phyloP scores from a whole-genome alignment of 768 basidiomycete species.

The Rhizopogon roseolus region DNA sequence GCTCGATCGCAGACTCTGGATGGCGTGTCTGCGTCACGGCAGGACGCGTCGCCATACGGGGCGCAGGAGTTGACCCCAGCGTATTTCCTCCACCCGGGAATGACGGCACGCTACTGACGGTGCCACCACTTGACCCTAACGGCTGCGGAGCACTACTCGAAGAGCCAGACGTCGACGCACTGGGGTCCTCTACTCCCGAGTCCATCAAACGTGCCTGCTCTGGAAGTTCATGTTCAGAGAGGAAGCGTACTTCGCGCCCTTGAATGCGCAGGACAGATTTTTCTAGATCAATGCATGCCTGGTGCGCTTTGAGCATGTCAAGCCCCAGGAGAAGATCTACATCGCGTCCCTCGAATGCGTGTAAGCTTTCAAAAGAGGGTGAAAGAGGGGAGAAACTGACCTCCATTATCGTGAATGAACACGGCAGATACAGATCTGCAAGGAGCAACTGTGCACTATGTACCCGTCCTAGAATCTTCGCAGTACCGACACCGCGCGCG shows the following conservation, averaged over 20 bases:
- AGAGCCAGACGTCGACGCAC: slow-evolving; percentile 15
- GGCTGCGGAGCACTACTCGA: slow-evolving; percentile 2
- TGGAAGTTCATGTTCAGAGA: slow-evolving; percentile 93
- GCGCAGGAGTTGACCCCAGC: slow-evolving; percentile 43
- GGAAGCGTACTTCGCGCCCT: slow-evolving; percentile 81
- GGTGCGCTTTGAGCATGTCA: slow-evolving; percentile 99
- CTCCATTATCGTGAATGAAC: slow-evolving; percentile 95
- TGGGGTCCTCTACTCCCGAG: slow-evolving; percentile 20
- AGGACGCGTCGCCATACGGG: slow-evolving; percentile 17
- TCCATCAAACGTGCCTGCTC: slow-evolving; percentile 59
- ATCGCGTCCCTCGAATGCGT: slow-evolving; percentile 59
- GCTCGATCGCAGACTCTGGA: slow-evolving; percentile 58
- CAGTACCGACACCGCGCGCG: slow-evolving; percentile 91
- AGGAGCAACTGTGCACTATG: slow-evolving; percentile 92
- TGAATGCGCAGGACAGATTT: slow-evolving; percentile 91
- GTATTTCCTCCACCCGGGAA: slow-evolving; percentile 62
- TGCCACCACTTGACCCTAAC: slow-evolving; percentile 11
- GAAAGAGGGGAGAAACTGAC: slow-evolving; percentile 30
- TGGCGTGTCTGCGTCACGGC: slow-evolving; percentile 21
- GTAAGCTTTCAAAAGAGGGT: not conserved
- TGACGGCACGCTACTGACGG: not conserved
- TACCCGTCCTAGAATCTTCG: slow-evolving; percentile 88
- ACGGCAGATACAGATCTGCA: slow-evolving; percentile 77
- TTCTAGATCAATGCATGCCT: slow-evolving; percentile 91
- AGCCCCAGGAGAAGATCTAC: slow-evolving; percentile 96